phyloP scores from a whole-genome alignment of 164 flowering plant genomes.

The Sedum album region DNA sequence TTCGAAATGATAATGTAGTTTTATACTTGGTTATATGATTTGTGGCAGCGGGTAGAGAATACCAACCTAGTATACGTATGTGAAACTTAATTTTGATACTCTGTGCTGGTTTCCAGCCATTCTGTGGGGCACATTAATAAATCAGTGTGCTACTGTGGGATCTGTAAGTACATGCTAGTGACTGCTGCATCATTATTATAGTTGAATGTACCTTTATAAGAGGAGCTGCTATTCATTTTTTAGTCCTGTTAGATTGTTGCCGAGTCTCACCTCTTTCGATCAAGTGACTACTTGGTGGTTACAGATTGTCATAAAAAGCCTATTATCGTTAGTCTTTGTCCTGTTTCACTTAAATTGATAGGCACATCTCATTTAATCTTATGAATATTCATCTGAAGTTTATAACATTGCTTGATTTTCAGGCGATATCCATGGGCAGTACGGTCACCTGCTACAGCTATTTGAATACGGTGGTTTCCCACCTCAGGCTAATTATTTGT shows the following conservation, averaged over 20 bases:
- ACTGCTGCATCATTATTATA: not conserved
- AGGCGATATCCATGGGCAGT: slow-evolving; percentile 6
- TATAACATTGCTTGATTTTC: not conserved
- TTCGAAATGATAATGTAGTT: not conserved
- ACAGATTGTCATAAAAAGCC: not conserved
- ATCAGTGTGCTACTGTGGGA: not conserved
- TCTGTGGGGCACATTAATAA: not conserved
- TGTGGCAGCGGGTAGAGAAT: not conserved
- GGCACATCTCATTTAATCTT: not conserved
- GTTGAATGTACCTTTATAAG: not conserved
- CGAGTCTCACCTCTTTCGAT: not conserved
- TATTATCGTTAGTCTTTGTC: not conserved
- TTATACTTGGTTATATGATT: not conserved
- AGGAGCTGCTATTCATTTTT: not conserved
- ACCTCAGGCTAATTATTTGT: slow-evolving; percentile 1
- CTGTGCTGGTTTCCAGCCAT: not conserved
- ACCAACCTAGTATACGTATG: not conserved
- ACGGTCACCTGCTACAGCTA: slow-evolving; percentile 1
- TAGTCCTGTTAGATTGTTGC: not conserved
- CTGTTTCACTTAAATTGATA: not conserved
- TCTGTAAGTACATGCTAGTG: not conserved
- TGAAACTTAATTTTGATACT: not conserved
- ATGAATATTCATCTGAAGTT: not conserved
- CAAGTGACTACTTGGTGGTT: not conserved
- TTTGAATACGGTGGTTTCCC: slow-evolving; percentile 5